A percentile compares a stretch with the other conserved stretches of the same genome.
These are phyloP conservation scores for Backusella mclennaniae DNA, from an alignment of 192 early-diverging fungal genomes.

Conservation along the genomic window DNA sequence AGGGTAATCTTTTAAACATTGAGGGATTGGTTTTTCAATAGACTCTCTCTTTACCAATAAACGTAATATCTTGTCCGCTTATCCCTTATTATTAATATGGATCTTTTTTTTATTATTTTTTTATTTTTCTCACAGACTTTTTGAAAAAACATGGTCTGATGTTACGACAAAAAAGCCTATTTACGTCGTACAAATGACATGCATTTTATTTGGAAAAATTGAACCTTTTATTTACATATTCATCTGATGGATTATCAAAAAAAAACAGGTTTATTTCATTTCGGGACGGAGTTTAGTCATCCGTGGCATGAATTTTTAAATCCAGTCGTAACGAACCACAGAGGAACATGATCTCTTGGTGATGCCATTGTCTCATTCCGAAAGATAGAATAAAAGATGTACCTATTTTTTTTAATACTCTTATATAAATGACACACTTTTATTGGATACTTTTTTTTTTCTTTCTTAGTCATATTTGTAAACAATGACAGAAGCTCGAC, in stretches of 20 bases:
- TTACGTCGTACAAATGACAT: background rate
- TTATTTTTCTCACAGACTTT: background rate
- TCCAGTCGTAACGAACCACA: background rate
- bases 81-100: background rate
- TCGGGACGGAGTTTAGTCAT: background rate
- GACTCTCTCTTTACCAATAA: background rate
- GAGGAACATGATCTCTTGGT: background rate
- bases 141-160: constrained; percentile 1
- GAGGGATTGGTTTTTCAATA: background rate
- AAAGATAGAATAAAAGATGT: background rate
- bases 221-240: background rate
- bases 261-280: background rate
- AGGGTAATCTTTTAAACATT: background rate
- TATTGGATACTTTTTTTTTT: background rate
- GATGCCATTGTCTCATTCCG: background rate
- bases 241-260: background rate
- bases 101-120: background rate
- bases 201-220: too few species aligned
- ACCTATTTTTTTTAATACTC: background rate
- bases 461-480: too few species aligned
- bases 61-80: background rate
- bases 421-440: background rate
- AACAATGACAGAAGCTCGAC: too few species aligned
- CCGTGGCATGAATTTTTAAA: background rate
- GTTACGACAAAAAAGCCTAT: background rate